These are phyloP conservation scores for Hyparrhenia diplandra DNA, from an alignment of 176 grass and related monocot species.

Conservation along the genomic window DNA sequence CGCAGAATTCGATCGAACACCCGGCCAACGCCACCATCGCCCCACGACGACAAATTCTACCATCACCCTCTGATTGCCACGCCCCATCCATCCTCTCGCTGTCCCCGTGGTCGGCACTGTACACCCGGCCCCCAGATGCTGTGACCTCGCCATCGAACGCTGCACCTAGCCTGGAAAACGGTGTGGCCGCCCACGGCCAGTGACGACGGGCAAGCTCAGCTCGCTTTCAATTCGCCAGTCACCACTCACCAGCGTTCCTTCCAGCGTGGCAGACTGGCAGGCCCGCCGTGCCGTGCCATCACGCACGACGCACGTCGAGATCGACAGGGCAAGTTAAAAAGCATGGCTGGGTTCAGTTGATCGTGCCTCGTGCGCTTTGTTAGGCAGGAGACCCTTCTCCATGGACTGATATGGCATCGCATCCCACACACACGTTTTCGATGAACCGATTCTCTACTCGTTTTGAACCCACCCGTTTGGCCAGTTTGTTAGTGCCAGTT, in stretches of 20 bases:
- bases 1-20: not conserved
- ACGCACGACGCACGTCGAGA: not conserved
- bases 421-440: constrained; percentile 7
- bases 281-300: not conserved
- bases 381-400: not conserved
- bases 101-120: not conserved
- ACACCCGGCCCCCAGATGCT: not conserved
- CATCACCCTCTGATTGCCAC: not conserved
- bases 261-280: not conserved
- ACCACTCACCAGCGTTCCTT: not conserved
- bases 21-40: too few species aligned
- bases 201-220: not conserved
- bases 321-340: not conserved
- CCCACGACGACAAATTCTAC: not conserved
- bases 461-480: not conserved
- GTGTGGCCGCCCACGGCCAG: too few species aligned
- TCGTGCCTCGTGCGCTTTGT: not conserved
- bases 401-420: not conserved
- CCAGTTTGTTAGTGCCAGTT: constrained; percentile 1
- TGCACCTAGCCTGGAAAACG: not conserved
- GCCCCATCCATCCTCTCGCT: not conserved
- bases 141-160: not conserved
- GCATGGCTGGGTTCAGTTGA: not conserved
- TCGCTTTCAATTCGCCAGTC: not conserved
- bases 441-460: not conserved